These are phyloP conservation scores for Phytophthora sp. DNA, from an alignment of 352 stramenopile species.

Conservation along the genomic window DNA sequence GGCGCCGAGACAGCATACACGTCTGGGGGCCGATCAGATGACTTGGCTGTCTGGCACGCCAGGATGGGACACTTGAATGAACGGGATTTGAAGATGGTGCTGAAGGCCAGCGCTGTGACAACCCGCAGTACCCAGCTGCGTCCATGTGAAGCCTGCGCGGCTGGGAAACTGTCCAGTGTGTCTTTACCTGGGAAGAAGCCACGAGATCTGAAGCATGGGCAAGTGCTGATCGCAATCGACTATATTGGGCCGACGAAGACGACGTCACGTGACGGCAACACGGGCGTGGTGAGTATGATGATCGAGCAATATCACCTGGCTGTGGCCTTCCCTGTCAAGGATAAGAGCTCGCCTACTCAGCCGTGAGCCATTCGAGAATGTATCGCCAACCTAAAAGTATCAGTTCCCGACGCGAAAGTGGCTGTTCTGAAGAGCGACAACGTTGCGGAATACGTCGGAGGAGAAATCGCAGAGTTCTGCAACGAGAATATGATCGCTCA, in stretches of 20 bases:
- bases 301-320: constrained; percentile 19
- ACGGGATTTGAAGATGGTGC: no score
- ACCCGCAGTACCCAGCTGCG: no score
- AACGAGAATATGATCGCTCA: not conserved
- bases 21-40: no score
- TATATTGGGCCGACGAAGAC: constrained; percentile 18
- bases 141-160: no score
- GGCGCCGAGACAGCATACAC: no score
- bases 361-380: not conserved
- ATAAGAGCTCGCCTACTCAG: constrained; percentile 4
- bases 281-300: constrained; percentile 13
- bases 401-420: not conserved
- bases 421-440: constrained; percentile 22
- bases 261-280: constrained; percentile 12
- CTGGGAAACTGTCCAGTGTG: no score
- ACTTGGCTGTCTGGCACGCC: no score
- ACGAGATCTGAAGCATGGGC: not conserved
- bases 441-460: constrained; percentile 12
- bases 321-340: constrained; percentile 3
- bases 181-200: no score
- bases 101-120: no score
- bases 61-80: no score
- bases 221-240: not conserved
- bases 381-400: not conserved
- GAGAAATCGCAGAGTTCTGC: not conserved